phyloP scores from a whole-genome alignment of 345 rosid genomes.

The Ailanthus altissimus region DNA sequence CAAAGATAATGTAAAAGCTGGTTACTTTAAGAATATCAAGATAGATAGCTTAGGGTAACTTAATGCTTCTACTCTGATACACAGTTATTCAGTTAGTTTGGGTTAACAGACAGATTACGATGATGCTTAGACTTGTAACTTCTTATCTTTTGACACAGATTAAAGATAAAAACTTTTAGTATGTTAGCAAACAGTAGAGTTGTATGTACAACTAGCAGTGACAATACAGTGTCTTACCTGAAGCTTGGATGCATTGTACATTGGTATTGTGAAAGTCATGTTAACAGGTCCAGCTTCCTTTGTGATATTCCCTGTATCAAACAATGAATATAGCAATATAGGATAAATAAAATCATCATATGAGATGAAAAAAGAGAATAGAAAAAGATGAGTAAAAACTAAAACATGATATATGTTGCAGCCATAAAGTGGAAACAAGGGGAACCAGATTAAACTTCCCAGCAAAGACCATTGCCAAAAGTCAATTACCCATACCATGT shows the following conservation, averaged over 20 bases:
- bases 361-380: not conserved
- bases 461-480: not conserved
- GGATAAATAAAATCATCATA: not conserved
- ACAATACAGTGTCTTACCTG: slow-evolving; percentile 58
- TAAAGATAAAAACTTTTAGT: not conserved
- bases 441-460: not conserved
- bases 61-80: not conserved
- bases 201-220: slow-evolving; percentile 6
- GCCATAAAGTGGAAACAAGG: not conserved
- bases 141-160: not conserved
- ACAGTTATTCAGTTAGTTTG: not conserved
- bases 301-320: slow-evolving; percentile 72
- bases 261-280: slow-evolving; percentile 95
- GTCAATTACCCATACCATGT: slow-evolving; percentile 53
- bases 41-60: not conserved
- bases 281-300: slow-evolving; percentile 98
- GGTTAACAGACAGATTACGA: not conserved
- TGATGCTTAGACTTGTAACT: not conserved
- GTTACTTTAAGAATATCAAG: not conserved
- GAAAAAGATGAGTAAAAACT: too few species aligned
- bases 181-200: not conserved
- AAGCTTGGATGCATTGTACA: slow-evolving; percentile 87
- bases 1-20: slow-evolving; percentile 11
- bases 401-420: not conserved
- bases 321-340: slow-evolving; percentile 10